Conservation (phyloP, 2,329 filamentous ascomycete genomes). For the Diaporthe citrichinensis region DNA sequence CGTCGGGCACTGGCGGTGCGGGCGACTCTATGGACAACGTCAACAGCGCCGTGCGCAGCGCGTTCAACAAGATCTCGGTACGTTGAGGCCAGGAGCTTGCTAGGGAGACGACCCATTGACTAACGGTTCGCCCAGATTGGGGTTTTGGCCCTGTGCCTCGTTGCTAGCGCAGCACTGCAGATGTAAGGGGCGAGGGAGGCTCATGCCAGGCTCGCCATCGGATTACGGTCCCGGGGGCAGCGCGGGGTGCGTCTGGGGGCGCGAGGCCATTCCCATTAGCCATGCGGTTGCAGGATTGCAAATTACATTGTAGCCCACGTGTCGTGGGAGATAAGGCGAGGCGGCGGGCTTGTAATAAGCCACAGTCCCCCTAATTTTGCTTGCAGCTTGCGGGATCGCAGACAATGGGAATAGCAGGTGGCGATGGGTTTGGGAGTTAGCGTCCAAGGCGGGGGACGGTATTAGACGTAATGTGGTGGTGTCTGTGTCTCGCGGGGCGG, state of each 20-base stretch:
- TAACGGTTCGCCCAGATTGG: conserved; percentile 30
- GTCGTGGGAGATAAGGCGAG: background rate
- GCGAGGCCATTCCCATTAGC: conserved; percentile 8
- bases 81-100: background rate
- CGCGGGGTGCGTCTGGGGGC: background rate
- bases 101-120: background rate
- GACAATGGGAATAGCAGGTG: background rate
- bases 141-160: conserved; percentile 30
- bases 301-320: conserved; percentile 1
- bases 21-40: background rate
- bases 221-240: background rate
- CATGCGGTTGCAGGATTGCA: background rate
- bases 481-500: background rate
- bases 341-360: background rate
- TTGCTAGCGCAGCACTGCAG: conserved; percentile 10
- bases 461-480: background rate
- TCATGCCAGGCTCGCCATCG: background rate
- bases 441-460: background rate
- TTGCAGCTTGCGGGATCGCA: background rate
- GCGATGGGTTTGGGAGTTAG: background rate
- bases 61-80: conserved; percentile 35
- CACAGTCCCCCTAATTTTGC: background rate
- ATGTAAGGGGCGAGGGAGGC: conserved; percentile 15
- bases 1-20: conserved; percentile 1
- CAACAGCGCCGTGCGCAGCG: conserved; percentile 11